Conservation (phyloP, 192 early-diverging fungal species). For the Tieghemiomyces parasiticus region DNA sequence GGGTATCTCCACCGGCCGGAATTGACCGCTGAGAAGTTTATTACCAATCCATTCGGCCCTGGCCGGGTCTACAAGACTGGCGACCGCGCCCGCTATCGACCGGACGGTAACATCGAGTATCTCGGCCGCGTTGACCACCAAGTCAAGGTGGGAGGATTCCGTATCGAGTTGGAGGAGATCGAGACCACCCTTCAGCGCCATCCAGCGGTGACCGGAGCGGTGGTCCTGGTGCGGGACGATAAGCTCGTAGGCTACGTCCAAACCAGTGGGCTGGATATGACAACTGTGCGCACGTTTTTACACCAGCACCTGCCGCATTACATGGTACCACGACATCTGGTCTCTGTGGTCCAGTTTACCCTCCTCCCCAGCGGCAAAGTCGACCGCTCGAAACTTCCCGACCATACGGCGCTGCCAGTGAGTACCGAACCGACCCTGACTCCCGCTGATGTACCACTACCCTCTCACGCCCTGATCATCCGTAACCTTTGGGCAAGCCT, state of each 20-base stretch:
- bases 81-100: conserved; percentile 2
- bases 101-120: conserved; percentile 13
- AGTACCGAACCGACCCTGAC: background rate
- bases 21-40: conserved; percentile 18
- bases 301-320: background rate
- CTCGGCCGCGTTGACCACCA: conserved; percentile 26
- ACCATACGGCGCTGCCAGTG: background rate
- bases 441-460: background rate
- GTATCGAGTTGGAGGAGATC: conserved; percentile 29
- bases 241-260: background rate
- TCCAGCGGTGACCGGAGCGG: background rate
- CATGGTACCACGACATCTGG: background rate
- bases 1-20: conserved; percentile 31
- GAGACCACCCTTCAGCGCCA: conserved; percentile 11
- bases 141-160: conserved; percentile 33
- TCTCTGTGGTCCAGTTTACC: background rate
- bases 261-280: background rate
- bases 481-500: background rate
- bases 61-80: background rate
- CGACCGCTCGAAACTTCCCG: background rate
- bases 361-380: background rate
- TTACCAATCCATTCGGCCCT: conserved; percentile 15
- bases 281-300: background rate
- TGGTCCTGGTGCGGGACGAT: background rate
- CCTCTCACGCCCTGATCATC: background rate